A percentile compares a stretch with the other conserved stretches of the same genome.
phyloP scores from a whole-genome alignment of 73 alveolate species.

The Paraurostyla sp. region DNA sequence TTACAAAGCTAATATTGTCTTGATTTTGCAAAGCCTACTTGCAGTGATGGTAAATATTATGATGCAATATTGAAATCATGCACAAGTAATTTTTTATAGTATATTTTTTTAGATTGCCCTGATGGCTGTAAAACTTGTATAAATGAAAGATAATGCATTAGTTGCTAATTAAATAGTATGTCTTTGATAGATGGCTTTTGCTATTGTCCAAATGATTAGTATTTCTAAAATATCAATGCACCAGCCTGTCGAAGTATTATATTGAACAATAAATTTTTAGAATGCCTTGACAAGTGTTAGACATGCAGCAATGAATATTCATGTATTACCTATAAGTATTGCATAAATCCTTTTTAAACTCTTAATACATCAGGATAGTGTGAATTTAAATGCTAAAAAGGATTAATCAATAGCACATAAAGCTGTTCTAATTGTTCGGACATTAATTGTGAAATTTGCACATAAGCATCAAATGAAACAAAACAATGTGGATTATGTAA shows the following conservation, averaged over 20 bases:
- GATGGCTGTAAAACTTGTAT: neutral
- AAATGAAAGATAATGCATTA: neutral
- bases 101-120: neutral
- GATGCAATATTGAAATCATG: neutral
- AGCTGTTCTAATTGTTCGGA: conserved; percentile 11
- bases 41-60: neutral
- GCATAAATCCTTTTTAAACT: neutral
- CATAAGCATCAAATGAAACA: neutral
- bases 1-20: neutral
- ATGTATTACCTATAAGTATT: conserved; percentile 5
- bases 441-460: neutral
- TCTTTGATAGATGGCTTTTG: neutral
- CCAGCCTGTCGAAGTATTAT: neutral
- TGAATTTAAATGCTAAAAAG: neutral
- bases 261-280: neutral
- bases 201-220: neutral
- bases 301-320: conserved; percentile 48
- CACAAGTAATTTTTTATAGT: neutral
- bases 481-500: neutral
- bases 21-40: conserved; percentile 10
- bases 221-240: neutral
- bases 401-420: neutral
- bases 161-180: neutral
- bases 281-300: conserved; percentile 23
- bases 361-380: conserved; percentile 21